Base-by-base conservation (phyloP, 352 stramenopile species). In the Phytopythium boreale region DNA sequence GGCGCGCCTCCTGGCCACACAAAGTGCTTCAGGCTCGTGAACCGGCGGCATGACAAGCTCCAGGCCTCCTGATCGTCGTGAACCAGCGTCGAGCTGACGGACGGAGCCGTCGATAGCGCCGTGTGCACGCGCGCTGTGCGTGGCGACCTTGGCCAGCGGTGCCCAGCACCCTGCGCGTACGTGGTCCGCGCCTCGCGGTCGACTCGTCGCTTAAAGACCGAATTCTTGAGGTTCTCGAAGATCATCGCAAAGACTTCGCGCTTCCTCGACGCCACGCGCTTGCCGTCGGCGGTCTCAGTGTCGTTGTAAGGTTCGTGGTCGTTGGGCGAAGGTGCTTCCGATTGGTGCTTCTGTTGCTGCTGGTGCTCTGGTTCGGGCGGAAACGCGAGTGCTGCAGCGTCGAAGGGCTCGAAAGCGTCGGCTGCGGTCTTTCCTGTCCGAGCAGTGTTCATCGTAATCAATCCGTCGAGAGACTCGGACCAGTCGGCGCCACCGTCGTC, bases 1-100 rank as follows among this genome's bases (percentile, higher is more conserved):
- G 66, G 65, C 37, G 62, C 53, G 24, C 70, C 74, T 27, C 72
- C 71, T 22, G 61, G 72, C 59, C 68, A 86, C 26, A 85, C 68
- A 43, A 74, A 80, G 58, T 88, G 87, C 44, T 84, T 84, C 50
- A 89, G 68, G 6, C 65, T 36, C 8, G 56, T 68, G 24, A 83
- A 83, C 6, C 73, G 62, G 20, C 62, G 64, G 49, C 75, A 66
- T 4, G 53, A 67, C 20, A 73, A 79, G 39, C 46, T 72, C 77
- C 77, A 74, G 26, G 11, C 1, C 14, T 58, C 26, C 12, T 37
- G 27, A 8, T 47, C 53, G 9, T n/a, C 15, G 7, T 49, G 26
- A 26, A 46, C 11, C 17, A 29, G 26, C 4, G 47, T 26, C 10
- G 41, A 53, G 15, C 29, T 39, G n/a, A 22, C 2, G 5, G 53